phyloP scores from a whole-genome alignment of 352 stramenopile genomes.

The Phytophthora hibernalis region DNA sequence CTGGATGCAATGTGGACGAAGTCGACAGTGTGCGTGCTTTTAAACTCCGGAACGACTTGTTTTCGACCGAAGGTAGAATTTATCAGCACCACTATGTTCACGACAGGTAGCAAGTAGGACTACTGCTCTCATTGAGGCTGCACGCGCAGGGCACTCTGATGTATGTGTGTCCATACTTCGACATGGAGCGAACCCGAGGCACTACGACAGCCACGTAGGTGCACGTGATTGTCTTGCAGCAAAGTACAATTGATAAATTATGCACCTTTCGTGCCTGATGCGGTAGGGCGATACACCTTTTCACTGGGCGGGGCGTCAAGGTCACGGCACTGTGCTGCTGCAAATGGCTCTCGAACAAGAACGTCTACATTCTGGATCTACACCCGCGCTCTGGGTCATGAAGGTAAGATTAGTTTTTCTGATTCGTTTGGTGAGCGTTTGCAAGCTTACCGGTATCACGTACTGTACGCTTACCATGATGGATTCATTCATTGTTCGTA shows the following conservation, averaged over 20 bases:
- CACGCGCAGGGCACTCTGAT: constrained; percentile 53
- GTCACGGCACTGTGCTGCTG: constrained; percentile 59
- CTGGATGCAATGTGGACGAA: constrained; percentile 56
- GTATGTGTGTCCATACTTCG: constrained; percentile 59
- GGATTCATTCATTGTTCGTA: constrained; percentile 15
- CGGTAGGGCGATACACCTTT: constrained; percentile 73
- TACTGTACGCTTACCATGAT: background rate
- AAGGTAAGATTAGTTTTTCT: constrained; percentile 39
- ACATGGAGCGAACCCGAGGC: constrained; percentile 48
- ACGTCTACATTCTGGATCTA: constrained; percentile 27
- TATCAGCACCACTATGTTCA: background rate
- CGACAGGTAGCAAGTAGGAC: constrained; percentile 52
- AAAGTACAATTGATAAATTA: background rate
- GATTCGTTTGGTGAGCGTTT: background rate
- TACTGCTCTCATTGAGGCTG: constrained; percentile 69
- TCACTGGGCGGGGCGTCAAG: constrained; percentile 68
- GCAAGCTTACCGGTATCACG: background rate
- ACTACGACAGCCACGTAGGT: constrained; percentile 48
- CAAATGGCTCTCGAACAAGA: constrained; percentile 55
- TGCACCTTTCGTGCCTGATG: background rate
- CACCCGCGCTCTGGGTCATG: constrained; percentile 50
- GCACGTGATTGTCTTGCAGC: background rate
- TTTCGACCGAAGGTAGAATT: too few species aligned
- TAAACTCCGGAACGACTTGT: too few species aligned
- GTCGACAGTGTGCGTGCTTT: constrained; percentile 54